These are phyloP conservation scores for Rhizopogon parksii DNA, from an alignment of 1,284 basidiomycete species.

Conservation along the genomic window DNA sequence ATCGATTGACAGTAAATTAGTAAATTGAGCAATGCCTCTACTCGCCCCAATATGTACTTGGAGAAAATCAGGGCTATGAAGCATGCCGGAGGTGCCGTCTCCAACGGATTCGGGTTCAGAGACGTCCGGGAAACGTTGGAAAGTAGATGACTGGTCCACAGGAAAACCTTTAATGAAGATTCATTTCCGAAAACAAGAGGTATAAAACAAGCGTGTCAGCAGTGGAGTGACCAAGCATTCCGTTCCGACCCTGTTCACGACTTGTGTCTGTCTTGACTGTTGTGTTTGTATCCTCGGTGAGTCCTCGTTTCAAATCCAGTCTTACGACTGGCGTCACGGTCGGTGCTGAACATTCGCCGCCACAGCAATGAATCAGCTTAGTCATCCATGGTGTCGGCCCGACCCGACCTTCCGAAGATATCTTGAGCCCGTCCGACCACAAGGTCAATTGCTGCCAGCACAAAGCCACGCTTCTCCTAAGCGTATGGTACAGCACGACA, in stretches of 20 bases:
- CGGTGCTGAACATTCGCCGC: conserved; percentile 13
- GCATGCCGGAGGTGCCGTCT: conserved; percentile 16
- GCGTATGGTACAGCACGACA: conserved; percentile 40
- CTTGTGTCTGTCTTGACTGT: not conserved
- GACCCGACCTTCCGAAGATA: conserved; percentile 29
- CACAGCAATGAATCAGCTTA: conserved; percentile 27
- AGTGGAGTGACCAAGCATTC: conserved; percentile 21
- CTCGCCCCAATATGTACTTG: conserved; percentile 16
- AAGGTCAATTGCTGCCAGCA: conserved; percentile 17
- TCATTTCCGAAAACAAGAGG: conserved; percentile 31
- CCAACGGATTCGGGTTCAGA: conserved; percentile 27
- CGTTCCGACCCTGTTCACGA: conserved; percentile 9
- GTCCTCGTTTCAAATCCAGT: not conserved
- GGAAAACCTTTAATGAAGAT: conserved; percentile 19
- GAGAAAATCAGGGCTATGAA: conserved; percentile 23
- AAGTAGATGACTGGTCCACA: conserved; percentile 18
- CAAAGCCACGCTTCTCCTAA: conserved; percentile 22
- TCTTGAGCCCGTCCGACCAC: conserved; percentile 21
- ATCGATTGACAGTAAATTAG: conserved; percentile 22
- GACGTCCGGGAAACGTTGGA: conserved; percentile 23
- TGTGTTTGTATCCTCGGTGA: not conserved
- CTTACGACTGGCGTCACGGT: conserved; percentile 13
- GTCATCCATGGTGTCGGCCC: conserved; percentile 30
- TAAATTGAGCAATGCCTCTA: conserved; percentile 27
- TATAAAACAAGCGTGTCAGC: conserved; percentile 12